These are phyloP conservation scores for Sapria himalayana DNA, from an alignment of 345 rosid species.

Conservation along the genomic window DNA sequence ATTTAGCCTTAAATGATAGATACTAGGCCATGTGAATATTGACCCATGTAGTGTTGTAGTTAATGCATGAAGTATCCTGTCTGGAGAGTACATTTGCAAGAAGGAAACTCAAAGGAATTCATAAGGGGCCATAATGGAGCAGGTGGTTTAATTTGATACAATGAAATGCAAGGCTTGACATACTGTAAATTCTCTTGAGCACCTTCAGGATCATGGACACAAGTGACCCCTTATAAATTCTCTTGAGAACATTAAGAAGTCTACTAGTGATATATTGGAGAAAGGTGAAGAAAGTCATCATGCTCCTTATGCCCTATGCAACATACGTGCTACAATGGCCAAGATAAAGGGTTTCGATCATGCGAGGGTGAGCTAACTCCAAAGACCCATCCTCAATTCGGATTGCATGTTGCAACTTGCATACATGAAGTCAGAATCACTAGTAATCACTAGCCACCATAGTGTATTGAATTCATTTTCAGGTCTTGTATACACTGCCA, in stretches of 20 bases:
- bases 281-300: too few species aligned
- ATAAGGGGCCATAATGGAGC: too few species aligned
- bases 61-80: background rate
- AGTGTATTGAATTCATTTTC: background rate
- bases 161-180: too few species aligned
- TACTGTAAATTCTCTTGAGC: too few species aligned
- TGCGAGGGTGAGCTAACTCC: constrained; percentile 8
- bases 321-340: constrained; percentile 5
- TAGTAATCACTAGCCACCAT: constrained; percentile 1
- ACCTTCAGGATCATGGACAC: too few species aligned
- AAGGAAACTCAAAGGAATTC: constrained; percentile 1
- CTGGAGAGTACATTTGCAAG: background rate
- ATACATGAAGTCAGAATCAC: constrained; percentile 1
- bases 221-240: too few species aligned
- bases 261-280: too few species aligned
- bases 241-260: too few species aligned
- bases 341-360: constrained; percentile 7
- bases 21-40: background rate
- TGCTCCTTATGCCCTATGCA: constrained; percentile 5
- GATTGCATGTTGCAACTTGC: constrained; percentile 2
- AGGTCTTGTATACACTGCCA: background rate
- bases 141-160: too few species aligned
- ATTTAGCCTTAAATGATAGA: background rate
- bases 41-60: background rate
- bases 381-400: constrained; percentile 2